These are phyloP conservation scores for Cryptosporidium bovis DNA, from an alignment of 169 alveolate genomes.

Conservation along the genomic window DNA sequence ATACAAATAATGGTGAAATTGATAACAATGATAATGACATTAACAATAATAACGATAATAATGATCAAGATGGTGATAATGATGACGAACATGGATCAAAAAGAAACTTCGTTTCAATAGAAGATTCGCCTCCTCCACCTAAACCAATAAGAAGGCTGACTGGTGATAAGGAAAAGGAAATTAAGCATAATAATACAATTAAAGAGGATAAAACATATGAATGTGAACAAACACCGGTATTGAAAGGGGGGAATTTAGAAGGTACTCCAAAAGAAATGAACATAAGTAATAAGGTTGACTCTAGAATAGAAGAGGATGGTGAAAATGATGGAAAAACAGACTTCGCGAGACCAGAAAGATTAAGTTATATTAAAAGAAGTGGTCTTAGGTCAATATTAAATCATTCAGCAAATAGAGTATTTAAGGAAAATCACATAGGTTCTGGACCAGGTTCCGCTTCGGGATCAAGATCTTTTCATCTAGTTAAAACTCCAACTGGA, in stretches of 20 bases:
- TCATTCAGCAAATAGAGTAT: conserved; percentile 58
- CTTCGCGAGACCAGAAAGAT: conserved; percentile 63
- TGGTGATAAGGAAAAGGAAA: conserved; percentile 13
- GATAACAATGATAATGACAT: not conserved
- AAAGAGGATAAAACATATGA: not conserved
- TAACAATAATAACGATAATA: not conserved
- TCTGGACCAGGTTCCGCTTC: not conserved
- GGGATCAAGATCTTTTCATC: not conserved
- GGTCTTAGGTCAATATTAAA: conserved; percentile 63
- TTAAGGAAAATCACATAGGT: not conserved
- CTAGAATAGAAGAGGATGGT: not conserved
- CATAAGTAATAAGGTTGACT: not conserved
- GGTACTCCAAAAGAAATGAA: conserved; percentile 36
- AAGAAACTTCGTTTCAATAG: conserved; percentile 7
- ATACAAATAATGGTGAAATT: not conserved
- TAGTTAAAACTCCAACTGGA: conserved; percentile 49
- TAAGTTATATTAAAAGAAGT: conserved; percentile 62
- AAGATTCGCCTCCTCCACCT: conserved; percentile 73
- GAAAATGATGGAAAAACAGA: conserved; percentile 2
- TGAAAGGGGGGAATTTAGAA: conserved; percentile 4
- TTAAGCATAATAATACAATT: not conserved
- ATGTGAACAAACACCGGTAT: conserved; percentile 59
- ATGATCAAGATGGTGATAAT: not conserved
- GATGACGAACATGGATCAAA: not conserved
- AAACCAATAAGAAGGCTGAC: conserved; percentile 60